Evolutionary conservation across 495 filamentous ascomycete genomes (phyloP).

Genomic region (Cudoniella acicularis): DNA sequence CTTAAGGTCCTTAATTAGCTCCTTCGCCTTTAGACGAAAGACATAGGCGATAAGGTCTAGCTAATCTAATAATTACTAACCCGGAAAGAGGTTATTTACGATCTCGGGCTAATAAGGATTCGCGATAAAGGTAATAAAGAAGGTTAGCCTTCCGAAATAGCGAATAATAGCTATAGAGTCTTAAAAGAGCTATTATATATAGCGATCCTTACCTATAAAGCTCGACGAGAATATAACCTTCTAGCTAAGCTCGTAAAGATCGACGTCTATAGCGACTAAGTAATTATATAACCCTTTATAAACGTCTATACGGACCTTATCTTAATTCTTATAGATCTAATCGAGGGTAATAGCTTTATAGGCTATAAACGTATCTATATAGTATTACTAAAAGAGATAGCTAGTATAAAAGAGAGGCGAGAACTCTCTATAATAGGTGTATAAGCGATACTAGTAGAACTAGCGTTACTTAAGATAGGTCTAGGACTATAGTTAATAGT

Average conservation of each 20-base stretch:
- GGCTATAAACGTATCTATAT: conserved; percentile 13
- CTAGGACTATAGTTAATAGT: not conserved
- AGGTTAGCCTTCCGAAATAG: conserved; percentile 12
- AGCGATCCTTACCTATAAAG: conserved; percentile 6
- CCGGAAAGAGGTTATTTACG: not conserved
- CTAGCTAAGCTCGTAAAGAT: not conserved
- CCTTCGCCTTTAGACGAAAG: conserved; percentile 11
- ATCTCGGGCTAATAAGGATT: conserved; percentile 21
- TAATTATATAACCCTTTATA: conserved; percentile 17
- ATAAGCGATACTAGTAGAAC: conserved; percentile 16
- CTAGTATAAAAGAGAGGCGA: conserved; percentile 10
- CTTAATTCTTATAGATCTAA: conserved; percentile 11
- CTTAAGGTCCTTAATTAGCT: conserved; percentile 15
- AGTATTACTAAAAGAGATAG: conserved; percentile 16
- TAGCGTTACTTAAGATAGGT: conserved; percentile 7
- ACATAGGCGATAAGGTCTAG: conserved; percentile 12
- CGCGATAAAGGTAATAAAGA: conserved; percentile 22
- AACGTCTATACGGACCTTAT: conserved; percentile 13
- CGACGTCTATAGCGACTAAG: conserved; percentile 5
- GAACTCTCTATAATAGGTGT: not conserved
- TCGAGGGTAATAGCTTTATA: conserved; percentile 1
- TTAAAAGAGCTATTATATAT: conserved; percentile 11
- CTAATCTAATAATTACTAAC: conserved; percentile 3
- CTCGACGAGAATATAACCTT: conserved; percentile 4
- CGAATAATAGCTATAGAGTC: conserved; percentile 21